Conservation (phyloP, 192 early-diverging fungal species). For the Pilobolus umbonatus region DNA sequence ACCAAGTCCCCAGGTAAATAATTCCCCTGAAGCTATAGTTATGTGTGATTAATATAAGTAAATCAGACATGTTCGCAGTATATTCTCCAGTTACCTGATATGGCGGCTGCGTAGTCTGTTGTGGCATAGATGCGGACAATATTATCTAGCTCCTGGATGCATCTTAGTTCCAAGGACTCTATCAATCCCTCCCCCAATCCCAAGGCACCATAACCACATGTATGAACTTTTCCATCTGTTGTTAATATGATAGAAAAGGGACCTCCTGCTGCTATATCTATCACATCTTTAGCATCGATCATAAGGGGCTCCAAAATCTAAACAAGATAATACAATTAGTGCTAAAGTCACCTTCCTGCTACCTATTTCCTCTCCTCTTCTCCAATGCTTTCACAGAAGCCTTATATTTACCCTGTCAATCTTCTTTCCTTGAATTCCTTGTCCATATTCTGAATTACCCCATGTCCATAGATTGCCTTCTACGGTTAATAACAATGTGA, state of each 20-base stretch:
- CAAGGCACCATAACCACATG: slow-evolving; percentile 65
- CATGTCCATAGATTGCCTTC: slow-evolving; percentile 59
- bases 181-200: slow-evolving; percentile 44
- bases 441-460: slow-evolving; percentile 77
- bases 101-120: slow-evolving; percentile 57
- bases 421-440: slow-evolving; percentile 57
- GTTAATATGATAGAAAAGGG: slow-evolving; percentile 54
- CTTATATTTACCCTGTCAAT: slow-evolving; percentile 46
- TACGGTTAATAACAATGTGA: slow-evolving; percentile 52
- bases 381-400: neutral
- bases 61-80: neutral
- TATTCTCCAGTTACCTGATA: slow-evolving; percentile 34
- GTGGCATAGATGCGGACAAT: slow-evolving; percentile 50
- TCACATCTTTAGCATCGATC: slow-evolving; percentile 37
- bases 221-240: slow-evolving; percentile 51
- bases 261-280: slow-evolving; percentile 62
- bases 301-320: slow-evolving; percentile 55
- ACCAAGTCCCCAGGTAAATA: slow-evolving; percentile 33
- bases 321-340: slow-evolving; percentile 30
- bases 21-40: slow-evolving; percentile 23
- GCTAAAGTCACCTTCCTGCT: neutral
- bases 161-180: slow-evolving; percentile 36
- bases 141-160: slow-evolving; percentile 31
- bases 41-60: neutral
- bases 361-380: neutral